Evolutionary conservation across 331 rosid species (phyloP).

Genomic region (Acacia pycnantha): DNA sequence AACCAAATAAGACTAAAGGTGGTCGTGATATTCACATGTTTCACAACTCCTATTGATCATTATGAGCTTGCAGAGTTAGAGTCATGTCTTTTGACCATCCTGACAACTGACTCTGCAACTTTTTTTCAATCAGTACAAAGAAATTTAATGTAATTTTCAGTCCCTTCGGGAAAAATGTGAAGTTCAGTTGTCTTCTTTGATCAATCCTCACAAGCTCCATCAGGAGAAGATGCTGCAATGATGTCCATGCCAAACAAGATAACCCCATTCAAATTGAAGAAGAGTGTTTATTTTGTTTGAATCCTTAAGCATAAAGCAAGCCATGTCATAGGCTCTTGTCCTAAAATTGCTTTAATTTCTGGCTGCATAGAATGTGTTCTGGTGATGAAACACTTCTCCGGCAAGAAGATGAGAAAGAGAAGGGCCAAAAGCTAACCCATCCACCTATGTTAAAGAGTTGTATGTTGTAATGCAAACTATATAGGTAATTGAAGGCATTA

Average conservation of each 20-base stretch:
- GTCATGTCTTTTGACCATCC: not conserved
- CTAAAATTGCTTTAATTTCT: not conserved
- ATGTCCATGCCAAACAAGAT: no score
- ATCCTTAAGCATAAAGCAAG: not conserved
- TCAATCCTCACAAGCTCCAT: no score
- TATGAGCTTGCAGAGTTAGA: not conserved
- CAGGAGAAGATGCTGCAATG: no score
- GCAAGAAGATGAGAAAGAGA: not conserved
- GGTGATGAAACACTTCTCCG: not conserved
- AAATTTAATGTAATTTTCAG: not conserved
- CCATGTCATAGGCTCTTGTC: not conserved
- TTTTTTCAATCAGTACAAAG: not conserved
- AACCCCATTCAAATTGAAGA: not conserved
- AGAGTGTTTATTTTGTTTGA: not conserved
- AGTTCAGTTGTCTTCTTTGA: not conserved
- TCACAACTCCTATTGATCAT: not conserved
- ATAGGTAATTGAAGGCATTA: no score
- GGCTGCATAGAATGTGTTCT: not conserved
- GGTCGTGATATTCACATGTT: not conserved
- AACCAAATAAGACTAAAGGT: not conserved
- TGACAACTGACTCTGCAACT: not conserved
- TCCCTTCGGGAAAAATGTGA: no score
- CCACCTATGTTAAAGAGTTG: not conserved
- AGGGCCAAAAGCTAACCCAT: not conserved
- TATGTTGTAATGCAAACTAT: no score